Evolutionary conservation across 108 stramenopile species (phyloP), one percentile per base, ranked within the genome.

Genomic region (Skeletonema grethae): DNA sequence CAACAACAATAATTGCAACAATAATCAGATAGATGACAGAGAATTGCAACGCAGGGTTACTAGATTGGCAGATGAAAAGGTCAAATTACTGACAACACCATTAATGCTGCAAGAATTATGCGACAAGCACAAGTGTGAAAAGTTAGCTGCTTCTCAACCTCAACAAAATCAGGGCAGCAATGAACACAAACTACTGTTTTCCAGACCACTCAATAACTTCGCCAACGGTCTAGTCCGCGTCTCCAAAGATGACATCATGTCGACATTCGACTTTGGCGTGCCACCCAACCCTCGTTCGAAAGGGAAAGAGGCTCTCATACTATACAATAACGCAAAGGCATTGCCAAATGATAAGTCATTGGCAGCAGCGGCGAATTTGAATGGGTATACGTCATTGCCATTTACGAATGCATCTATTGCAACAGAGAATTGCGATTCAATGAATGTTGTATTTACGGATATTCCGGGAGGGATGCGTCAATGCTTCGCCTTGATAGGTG

Each of bases 401-500:
- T 22, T 22, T 8, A 53, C 50, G 7, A 53, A 20, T 53, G 50
- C 50, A 4, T 8, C 18, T 9, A 22, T 2, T 18, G 64, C 64
- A 2, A 65, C 64, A 13, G 30, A 56, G 6, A 65, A 65, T 57
- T 65, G 64, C 7, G 29, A 57, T 15, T 11, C 25, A 9, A 5
- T 65, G 56, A 65, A 57, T 58, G 57, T 65, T 2, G 57, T 65
- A 2, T 16, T 58, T 6, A 65, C 55, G 2, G 16, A 61, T 15
- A 41, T 43, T 13, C 60, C 60, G 0, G 60, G 16, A 1, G 16
- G 45, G 0, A 50, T 48, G 8, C 0, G 25, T 7, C 64, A 65
- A 25, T 65, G 64, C 7, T 13, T 65, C 9, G 64, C 64, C 2
- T 22, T 53, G 18, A 24, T 65, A 7, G 58, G 63, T 32, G 70